Base-by-base conservation (phyloP, 306 rosid species). In the Rosa rugosa region DNA sequence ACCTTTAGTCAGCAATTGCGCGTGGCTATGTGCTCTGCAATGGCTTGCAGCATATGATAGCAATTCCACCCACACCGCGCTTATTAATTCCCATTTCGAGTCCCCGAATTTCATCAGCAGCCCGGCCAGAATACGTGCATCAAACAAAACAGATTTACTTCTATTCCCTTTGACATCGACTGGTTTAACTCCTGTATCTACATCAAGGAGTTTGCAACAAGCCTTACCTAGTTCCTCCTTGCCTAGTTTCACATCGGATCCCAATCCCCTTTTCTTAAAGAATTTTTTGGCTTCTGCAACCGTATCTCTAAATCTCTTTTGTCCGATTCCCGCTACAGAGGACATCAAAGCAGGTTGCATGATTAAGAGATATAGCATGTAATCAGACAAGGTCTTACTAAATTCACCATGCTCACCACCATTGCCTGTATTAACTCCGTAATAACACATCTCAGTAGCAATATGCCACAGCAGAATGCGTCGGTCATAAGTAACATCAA, bases 391-490 rank as follows among this genome's bases (percentile, higher is more conserved):
- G 3, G 40, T 18, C 78, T 80, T 85, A 22, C 76, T 57, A 57
- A 59, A 42, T 47, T 76, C n/a, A 0, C 53, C 54, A 25, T 18
- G 0, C 4, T 1, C 0, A 27, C 0, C 20, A 8, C 18, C 20
- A 18, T 1, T 22, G 34, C 34, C 9, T 3, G 25, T 7, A 9
- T 57, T 6, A 1, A n/a, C 16, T 8, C 2, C 2, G n/a, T 27
- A 6, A 38, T 66, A 54, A 69, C 86, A 85, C 5, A 82, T 22
- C 17, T 85, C 82, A 12, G 89, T 85, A 6, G 89, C 86, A 68
- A 85, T 44, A 49, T 85, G 89, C 89, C 89, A 85, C 67, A 69
- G 1, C 0, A 85, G 74, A 27, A 85, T 70, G 41, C 86, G 80
- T 51, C 69, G 60, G 46, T 73, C 86, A 53, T 60, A 85, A 62